Evolutionary conservation across 2,329 filamentous ascomycete species (phyloP).

Genomic region (Orbilia ellipsospora): DNA sequence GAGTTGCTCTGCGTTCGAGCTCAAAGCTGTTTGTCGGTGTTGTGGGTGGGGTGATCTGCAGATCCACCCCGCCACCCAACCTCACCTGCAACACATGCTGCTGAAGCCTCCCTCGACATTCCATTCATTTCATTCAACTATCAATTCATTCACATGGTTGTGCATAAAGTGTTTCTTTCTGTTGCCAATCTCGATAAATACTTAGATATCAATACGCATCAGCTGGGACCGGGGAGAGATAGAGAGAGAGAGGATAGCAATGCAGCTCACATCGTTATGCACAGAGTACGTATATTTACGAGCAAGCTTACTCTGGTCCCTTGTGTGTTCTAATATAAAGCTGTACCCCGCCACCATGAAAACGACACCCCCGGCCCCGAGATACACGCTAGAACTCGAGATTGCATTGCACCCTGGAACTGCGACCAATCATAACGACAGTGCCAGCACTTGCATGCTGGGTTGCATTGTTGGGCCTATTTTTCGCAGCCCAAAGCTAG

Average conservation of each 20-base stretch:
- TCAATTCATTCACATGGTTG: neutral
- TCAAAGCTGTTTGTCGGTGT: neutral
- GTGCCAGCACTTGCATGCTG: conserved; percentile 54
- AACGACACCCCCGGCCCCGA: conserved; percentile 14
- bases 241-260: too few species aligned
- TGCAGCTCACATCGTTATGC: too few species aligned
- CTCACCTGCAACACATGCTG: conserved; percentile 29
- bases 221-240: too few species aligned
- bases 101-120: neutral
- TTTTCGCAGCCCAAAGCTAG: conserved; percentile 31
- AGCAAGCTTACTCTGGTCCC: too few species aligned
- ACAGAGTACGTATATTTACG: too few species aligned
- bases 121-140: neutral
- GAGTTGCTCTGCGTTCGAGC: neutral
- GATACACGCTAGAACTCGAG: conserved; percentile 4
- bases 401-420: conserved; percentile 17
- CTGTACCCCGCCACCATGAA: conserved; percentile 34
- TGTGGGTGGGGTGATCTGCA: conserved; percentile 5
- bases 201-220: too few species aligned
- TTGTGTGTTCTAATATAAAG: too few species aligned
- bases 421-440: conserved; percentile 40
- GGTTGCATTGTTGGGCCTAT: conserved; percentile 47
- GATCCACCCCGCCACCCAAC: conserved; percentile 29
- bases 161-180: too few species aligned
- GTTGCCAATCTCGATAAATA: too few species aligned